Conservation (phyloP, 257 asterid species). For the Prunella vulgaris region DNA sequence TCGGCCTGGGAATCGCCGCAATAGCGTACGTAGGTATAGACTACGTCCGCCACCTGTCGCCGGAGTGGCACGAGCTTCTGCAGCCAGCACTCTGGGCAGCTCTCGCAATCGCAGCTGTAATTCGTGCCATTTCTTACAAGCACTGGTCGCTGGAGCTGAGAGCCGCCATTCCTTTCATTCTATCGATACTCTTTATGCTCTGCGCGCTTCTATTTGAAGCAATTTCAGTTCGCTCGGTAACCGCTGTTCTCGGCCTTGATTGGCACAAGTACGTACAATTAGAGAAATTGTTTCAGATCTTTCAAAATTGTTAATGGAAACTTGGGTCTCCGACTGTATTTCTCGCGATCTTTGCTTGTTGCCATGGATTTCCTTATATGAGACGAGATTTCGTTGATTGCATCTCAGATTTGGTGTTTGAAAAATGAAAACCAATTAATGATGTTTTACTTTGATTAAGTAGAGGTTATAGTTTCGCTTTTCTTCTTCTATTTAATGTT, state of each 20-base stretch:
- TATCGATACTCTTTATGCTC: constrained; percentile 66
- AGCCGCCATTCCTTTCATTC: constrained; percentile 73
- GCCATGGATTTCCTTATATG: constrained; percentile 17
- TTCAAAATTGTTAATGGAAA: neutral
- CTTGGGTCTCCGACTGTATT: neutral
- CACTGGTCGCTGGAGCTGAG: constrained; percentile 88
- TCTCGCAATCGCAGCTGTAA: constrained; percentile 57
- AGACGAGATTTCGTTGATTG: constrained; percentile 15
- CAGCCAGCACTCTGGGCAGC: constrained; percentile 80
- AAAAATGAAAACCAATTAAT: neutral
- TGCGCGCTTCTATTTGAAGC: constrained; percentile 79
- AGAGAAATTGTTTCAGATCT: neutral
- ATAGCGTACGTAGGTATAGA: constrained; percentile 69
- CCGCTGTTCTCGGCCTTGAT: constrained; percentile 93
- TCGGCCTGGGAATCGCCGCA: constrained; percentile 82
- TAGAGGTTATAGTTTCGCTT: neutral
- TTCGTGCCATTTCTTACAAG: constrained; percentile 72
- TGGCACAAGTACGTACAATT: constrained; percentile 76
- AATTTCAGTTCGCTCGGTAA: constrained; percentile 89
- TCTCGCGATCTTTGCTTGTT: neutral
- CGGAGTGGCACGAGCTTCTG: constrained; percentile 76
- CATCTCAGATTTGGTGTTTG: constrained; percentile 19
- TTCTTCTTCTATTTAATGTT: neutral
- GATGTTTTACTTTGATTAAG: constrained; percentile 10
- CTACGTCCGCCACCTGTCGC: constrained; percentile 84